A percentile compares a stretch with the other conserved stretches of the same genome.
Evolutionary conservation across 257 asterid species (phyloP).

Genomic region (Anisodus tanguticus): DNA sequence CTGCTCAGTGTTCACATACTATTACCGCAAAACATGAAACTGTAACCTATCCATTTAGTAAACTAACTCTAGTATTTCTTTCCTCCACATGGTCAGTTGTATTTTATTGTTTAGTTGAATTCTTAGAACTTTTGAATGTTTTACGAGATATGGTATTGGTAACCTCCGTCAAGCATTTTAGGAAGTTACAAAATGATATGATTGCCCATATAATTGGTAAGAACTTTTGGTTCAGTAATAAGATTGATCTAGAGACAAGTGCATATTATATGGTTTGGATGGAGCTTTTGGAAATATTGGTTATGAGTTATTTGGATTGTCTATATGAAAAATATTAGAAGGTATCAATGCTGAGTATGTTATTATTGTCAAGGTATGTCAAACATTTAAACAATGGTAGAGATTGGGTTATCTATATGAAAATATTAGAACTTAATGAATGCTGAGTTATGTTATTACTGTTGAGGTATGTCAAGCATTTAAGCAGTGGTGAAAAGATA

Average conservation of each 20-base stretch:
- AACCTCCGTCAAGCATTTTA: background rate
- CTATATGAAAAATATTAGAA: background rate
- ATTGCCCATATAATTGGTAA: background rate
- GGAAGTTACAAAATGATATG: background rate
- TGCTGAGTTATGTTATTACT: background rate
- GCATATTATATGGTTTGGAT: constrained; percentile 15
- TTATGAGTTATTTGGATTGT: background rate
- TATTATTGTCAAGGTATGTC: background rate
- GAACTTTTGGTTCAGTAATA: background rate
- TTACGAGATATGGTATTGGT: background rate
- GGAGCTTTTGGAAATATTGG: constrained; percentile 4
- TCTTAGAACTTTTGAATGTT: background rate
- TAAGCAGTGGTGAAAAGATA: background rate
- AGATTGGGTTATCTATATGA: constrained; percentile 5
- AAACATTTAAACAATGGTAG: background rate
- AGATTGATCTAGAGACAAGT: background rate
- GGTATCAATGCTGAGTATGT: background rate
- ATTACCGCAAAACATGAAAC: background rate
- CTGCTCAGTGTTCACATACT: constrained; percentile 9
- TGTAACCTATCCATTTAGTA: background rate
- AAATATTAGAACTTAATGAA: background rate
- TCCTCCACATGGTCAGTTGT: background rate
- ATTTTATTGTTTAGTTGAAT: background rate
- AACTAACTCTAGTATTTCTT: background rate
- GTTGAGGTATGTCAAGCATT: background rate